Evolutionary conservation across 257 asterid species (phyloP).

Genomic region (Sherardia arvensis): DNA sequence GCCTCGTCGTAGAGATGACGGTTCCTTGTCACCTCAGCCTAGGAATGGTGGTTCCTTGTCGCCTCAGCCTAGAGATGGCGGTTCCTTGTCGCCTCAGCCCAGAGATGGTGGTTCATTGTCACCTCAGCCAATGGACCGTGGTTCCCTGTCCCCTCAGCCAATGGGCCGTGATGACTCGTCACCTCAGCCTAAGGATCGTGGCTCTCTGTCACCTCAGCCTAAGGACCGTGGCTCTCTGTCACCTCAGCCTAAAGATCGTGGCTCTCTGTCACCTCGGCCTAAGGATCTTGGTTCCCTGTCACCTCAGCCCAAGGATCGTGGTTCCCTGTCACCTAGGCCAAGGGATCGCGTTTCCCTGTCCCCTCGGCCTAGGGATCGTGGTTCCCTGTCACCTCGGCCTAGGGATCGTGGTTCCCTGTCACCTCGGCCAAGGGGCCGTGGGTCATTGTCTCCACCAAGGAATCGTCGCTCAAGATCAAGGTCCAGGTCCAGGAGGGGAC

Average conservation of each 20-base stretch:
- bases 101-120: constrained; percentile 8
- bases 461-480: constrained; percentile 23
- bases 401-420: background rate
- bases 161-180: background rate
- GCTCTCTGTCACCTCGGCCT: constrained; percentile 17
- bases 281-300: background rate
- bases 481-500: constrained; percentile 20
- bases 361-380: background rate
- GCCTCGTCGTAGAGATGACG: background rate
- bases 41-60: constrained; percentile 7
- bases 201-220: background rate
- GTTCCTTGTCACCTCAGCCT: constrained; percentile 1
- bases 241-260: background rate
- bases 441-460: constrained; percentile 13
- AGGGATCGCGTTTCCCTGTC: background rate
- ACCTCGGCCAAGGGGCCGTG: background rate
- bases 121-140: background rate
- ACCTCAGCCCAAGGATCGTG: background rate
- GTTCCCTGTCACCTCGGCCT: constrained; percentile 19
- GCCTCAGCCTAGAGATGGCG: background rate
- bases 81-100: constrained; percentile 1
- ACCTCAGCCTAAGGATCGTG: background rate
- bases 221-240: background rate
- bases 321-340: constrained; percentile 16
- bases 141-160: background rate